Evolutionary conservation across 805 yeast genomes (phyloP), one percentile per base, ranked within the genome.

Genomic region (Zygosaccharomyces siamensis): DNA sequence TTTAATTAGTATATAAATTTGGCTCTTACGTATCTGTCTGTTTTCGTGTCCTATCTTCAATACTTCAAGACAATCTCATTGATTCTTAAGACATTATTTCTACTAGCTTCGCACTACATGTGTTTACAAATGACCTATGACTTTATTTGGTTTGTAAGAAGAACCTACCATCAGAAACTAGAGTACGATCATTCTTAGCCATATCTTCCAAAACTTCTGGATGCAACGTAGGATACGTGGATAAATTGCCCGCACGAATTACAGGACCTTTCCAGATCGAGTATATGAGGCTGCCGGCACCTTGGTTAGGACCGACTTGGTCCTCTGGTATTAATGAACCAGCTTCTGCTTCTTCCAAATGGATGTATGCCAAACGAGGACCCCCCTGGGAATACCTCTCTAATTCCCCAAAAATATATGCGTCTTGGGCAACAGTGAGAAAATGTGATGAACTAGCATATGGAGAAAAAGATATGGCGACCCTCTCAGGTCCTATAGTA

Each of bases 401-500:
- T 21, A 75, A 55, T 54, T 73, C 69, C 14, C 60, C 55, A 26
- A 69, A 48, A 14, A 75, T 43, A 54, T 72, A 72, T 12, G 69
- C 59, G 49, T 53, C 70, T 47, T 67, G 70, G 2, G 74, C 62
- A 23, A 57, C 42, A 5, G 63, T 16, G 48, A 39, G 31, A 28
- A 39, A 39, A 8, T 39, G 43, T 8, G 43, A 39, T 20, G 32
- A 26, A 14, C 32, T 39, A 45, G 74, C 67, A 49, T 60, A 65
- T 33, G 80, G 79, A 10, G 79, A 71, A n/a, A 75, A 53, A 49
- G 84, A 66, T 41, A 78, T 55, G 21, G 72, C 79, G 33, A 72
- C 60, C 41, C 64, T 70, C 2, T 69, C 69, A 12, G 77, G 72
- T 35, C 86, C 86, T 50, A 80, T 62, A 1, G 73, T 77, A 5